Percentiles rank a stretch among this genome's conserved stretches.
phyloP scores from a whole-genome alignment of 2,329 filamentous ascomycete species.

The Calonectria henricotiae region DNA sequence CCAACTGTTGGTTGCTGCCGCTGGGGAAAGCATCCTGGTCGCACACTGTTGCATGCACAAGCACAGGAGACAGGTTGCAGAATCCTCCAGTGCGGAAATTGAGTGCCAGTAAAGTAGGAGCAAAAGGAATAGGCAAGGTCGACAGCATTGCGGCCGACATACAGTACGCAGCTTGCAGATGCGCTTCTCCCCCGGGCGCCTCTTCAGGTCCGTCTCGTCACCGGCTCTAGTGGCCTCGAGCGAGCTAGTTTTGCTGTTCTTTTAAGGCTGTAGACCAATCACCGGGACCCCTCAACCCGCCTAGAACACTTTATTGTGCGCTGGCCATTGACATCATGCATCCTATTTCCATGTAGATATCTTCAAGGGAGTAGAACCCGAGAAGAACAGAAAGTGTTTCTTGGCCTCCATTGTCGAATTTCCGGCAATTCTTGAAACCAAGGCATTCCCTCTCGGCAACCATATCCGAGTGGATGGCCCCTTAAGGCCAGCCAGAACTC shows the following conservation, averaged over 20 bases:
- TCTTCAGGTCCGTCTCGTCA: conserved; percentile 28
- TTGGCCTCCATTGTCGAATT: conserved; percentile 4
- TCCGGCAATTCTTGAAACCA: conserved; percentile 20
- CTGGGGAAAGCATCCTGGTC: conserved; percentile 28
- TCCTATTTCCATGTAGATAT: neutral
- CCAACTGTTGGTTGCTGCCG: conserved; percentile 22
- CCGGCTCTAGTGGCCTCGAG: conserved; percentile 22
- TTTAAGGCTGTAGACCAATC: conserved; percentile 14
- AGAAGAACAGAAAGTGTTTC: conserved; percentile 2
- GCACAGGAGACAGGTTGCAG: neutral
- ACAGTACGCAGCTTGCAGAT: conserved; percentile 33
- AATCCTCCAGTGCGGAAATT: conserved; percentile 25
- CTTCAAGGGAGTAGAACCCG: neutral
- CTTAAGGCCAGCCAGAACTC: conserved; percentile 26
- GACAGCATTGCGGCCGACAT: conserved; percentile 18
- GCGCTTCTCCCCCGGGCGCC: conserved; percentile 27
- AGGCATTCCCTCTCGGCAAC: conserved; percentile 29
- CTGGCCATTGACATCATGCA: conserved; percentile 24
- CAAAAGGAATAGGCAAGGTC: conserved; percentile 1
- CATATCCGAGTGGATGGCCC: conserved; percentile 16
- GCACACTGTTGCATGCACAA: conserved; percentile 22
- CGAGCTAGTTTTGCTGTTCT: conserved; percentile 8
- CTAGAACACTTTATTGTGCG: conserved; percentile 19
- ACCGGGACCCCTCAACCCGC: neutral
- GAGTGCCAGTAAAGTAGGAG: neutral